phyloP scores from a whole-genome alignment of 1,284 basidiomycete genomes.

The Singerocomus rubriflavus region DNA sequence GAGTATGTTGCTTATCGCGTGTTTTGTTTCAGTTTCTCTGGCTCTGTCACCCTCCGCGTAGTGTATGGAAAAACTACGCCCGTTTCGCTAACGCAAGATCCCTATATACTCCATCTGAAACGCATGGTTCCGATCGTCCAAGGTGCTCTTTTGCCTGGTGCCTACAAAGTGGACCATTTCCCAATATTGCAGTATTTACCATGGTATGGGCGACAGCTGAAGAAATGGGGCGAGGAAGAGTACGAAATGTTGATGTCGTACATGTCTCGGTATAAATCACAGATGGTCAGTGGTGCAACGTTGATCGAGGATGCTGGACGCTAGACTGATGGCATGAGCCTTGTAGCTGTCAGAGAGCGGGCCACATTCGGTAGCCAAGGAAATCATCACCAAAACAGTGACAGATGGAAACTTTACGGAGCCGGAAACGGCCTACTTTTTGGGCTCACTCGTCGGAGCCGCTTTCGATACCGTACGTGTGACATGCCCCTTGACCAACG shows the following conservation, averaged over 20 bases:
- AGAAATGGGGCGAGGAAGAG: constrained; percentile 55
- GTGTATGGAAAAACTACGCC: constrained; percentile 59
- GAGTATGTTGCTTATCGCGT: not conserved
- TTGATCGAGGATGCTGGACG: not conserved
- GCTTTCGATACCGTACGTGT: constrained; percentile 52
- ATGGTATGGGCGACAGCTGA: constrained; percentile 54
- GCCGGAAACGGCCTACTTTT: constrained; percentile 55
- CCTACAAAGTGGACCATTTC: constrained; percentile 56
- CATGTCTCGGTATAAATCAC: constrained; percentile 16
- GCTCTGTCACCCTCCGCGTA: constrained; percentile 60
- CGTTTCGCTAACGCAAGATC: constrained; percentile 49
- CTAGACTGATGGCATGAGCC: not conserved
- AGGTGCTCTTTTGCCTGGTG: constrained; percentile 50
- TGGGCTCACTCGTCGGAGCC: constrained; percentile 63
- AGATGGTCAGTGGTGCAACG: constrained; percentile 11
- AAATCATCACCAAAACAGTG: constrained; percentile 48
- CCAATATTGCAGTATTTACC: constrained; percentile 58
- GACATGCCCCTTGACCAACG: too few species aligned
- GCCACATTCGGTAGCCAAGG: constrained; percentile 41
- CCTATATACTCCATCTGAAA: constrained; percentile 36
- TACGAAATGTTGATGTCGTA: constrained; percentile 20
- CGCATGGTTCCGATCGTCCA: constrained; percentile 40
- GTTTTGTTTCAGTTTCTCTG: constrained; percentile 48
- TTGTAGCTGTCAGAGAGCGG: constrained; percentile 11
- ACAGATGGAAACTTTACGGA: constrained; percentile 48